These are phyloP conservation scores for Physcomitrium patens DNA, from an alignment of 225 moss, liverwort and hornwort species.

Conservation along the genomic window DNA sequence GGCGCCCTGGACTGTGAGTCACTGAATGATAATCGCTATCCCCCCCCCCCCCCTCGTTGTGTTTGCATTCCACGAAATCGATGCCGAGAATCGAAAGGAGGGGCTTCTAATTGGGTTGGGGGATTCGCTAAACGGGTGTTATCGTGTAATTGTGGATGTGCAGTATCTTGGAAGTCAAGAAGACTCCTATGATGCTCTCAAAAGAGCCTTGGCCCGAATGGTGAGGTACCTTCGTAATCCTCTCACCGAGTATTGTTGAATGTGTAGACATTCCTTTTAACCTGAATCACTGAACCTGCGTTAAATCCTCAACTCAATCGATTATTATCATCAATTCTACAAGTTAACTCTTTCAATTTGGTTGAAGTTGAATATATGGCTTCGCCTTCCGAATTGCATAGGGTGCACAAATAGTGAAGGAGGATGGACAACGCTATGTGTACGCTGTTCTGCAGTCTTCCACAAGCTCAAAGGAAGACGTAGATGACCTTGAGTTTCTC, in stretches of 20 bases:
- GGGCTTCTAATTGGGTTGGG: background rate
- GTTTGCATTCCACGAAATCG: background rate
- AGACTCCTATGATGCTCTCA: constrained; percentile 62
- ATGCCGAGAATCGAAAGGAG: background rate
- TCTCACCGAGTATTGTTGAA: constrained; percentile 2
- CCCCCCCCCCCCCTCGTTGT: background rate
- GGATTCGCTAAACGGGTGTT: background rate
- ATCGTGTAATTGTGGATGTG: constrained; percentile 24
- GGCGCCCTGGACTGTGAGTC: constrained; percentile 77
- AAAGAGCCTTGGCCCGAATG: constrained; percentile 70
- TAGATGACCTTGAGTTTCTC: constrained; percentile 84
- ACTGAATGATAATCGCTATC: background rate
- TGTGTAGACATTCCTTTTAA: background rate
- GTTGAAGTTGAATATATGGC: background rate
- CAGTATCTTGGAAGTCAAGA: constrained; percentile 73
- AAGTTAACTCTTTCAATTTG: background rate
- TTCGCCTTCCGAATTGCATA: constrained; percentile 24
- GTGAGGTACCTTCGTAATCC: constrained; percentile 49
- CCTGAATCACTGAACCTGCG: background rate
- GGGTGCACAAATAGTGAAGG: constrained; percentile 72
- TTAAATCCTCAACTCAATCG: background rate
- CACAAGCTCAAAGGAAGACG: constrained; percentile 52
- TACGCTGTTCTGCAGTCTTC: constrained; percentile 60
- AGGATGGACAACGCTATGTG: constrained; percentile 61
- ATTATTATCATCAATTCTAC: background rate